Evolutionary conservation across 495 filamentous ascomycete genomes (phyloP), one percentile per base, ranked within the genome.

Genomic region (Articulospora tetracladia): DNA sequence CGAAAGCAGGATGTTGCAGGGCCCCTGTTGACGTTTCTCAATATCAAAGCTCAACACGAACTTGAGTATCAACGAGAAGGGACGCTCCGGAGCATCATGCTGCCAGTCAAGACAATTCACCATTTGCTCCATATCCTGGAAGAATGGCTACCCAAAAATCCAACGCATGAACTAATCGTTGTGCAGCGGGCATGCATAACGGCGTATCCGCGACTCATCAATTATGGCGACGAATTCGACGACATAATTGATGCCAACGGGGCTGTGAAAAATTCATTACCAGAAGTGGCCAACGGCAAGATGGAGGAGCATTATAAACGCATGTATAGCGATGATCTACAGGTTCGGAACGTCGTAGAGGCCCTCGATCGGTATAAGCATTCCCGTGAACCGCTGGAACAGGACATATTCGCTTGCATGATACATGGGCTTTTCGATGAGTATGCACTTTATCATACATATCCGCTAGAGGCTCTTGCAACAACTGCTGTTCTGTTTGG

Each of bases 271-370:
- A 95, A 98, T 68, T 79, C 82, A 0, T 77, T 99, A 22, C 86
- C 92, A 0, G 77, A 82, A n/a, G 82, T 83, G 22, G 87, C 93
- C 24, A 89, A 95, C 62, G 86, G 83, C 60, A 86, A 90, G 69
- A 99, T 99, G 94, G 92, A 97, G 67, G 90, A 96, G 58, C 84
- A 96, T 51, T 98, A 96, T 72, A 96, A 95, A 72, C 87, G 87
- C 62, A 96, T 99, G 91, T 98, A 98, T 68, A 87, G 89, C 60
- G 85, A 89, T 55, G 90, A 97, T 62, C 79, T 89, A 24, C 86
- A 93, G 36, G 85, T 96, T 52, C 80, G 88, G 27, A 81, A 89
- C 58, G 85, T 98, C 65, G 84, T 98, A 57, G 84, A 89, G 57
- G 81, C 88, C 49, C 85, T 99, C 63, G 84, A 89, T 61, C 77